Evolutionary conservation across 2,329 filamentous ascomycete species (phyloP).

Genomic region (Aureobasidium sp.): DNA sequence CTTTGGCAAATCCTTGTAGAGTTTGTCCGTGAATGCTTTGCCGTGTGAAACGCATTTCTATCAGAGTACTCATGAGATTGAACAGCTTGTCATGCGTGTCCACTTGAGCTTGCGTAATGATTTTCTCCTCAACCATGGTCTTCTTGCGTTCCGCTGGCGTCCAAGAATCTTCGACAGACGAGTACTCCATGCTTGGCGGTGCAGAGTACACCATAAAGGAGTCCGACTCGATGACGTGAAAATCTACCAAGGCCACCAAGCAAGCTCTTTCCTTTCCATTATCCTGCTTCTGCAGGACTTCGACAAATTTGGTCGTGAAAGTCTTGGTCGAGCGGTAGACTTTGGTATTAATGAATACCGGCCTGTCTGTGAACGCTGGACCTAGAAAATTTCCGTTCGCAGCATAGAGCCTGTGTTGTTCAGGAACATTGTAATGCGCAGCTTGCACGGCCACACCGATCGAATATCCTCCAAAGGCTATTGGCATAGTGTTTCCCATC

Average conservation of each 20-base stretch:
- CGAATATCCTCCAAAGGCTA: slow-evolving; percentile 44
- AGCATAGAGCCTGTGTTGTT: slow-evolving; percentile 40
- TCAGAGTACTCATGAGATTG: slow-evolving; percentile 26
- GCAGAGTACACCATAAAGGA: slow-evolving; percentile 34
- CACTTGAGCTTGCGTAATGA: slow-evolving; percentile 22
- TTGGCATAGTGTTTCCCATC: slow-evolving; percentile 32
- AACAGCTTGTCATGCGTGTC: slow-evolving; percentile 28
- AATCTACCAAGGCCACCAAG: slow-evolving; percentile 42
- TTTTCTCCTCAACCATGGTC: slow-evolving; percentile 23
- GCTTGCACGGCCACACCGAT: slow-evolving; percentile 37
- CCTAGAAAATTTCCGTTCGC: slow-evolving; percentile 43
- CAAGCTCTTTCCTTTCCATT: slow-evolving; percentile 35
- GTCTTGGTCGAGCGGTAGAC: slow-evolving; percentile 40
- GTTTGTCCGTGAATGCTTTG: slow-evolving; percentile 42
- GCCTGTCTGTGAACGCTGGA: slow-evolving; percentile 37
- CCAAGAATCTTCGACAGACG: slow-evolving; percentile 24
- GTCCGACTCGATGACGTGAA: slow-evolving; percentile 37
- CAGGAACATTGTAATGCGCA: slow-evolving; percentile 35
- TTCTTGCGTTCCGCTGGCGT: slow-evolving; percentile 19
- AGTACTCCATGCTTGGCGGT: slow-evolving; percentile 30
- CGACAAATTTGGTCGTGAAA: slow-evolving; percentile 43
- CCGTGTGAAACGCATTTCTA: slow-evolving; percentile 33
- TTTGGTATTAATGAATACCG: slow-evolving; percentile 33
- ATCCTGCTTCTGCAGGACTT: slow-evolving; percentile 37
- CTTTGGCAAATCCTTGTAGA: slow-evolving; percentile 36